Percentiles rank a stretch among this genome's conserved stretches.
phyloP scores from a whole-genome alignment of 176 grass and related monocot species.

The Eleusine coracana region DNA sequence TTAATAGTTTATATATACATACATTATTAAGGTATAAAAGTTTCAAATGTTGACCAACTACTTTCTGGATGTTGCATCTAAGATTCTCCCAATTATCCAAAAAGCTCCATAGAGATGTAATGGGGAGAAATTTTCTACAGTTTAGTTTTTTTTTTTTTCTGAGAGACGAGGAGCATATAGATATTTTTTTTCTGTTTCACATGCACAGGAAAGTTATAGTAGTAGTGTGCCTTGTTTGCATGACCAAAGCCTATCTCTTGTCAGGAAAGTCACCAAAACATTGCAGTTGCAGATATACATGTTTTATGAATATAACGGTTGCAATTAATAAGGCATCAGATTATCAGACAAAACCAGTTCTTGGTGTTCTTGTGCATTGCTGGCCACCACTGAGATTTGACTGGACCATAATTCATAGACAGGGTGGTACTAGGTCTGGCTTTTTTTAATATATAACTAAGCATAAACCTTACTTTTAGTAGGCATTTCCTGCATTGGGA shows the following conservation, averaged over 20 bases:
- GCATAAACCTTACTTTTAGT: neutral
- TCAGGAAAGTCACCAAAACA: neutral
- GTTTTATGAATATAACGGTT: neutral
- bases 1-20: neutral
- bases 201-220: neutral
- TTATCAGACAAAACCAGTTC: slow-evolving; percentile 22
- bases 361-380: neutral
- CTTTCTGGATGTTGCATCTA: neutral
- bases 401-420: neutral
- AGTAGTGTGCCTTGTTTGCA: neutral
- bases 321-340: neutral
- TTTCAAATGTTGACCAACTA: neutral
- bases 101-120: neutral
- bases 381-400: slow-evolving; percentile 14
- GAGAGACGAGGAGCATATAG: neutral
- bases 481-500: neutral
- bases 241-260: neutral
- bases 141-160: neutral
- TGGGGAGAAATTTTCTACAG: neutral
- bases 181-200: too few relatives aligned
- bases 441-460: neutral
- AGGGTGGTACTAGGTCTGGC: neutral
- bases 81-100: neutral
- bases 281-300: neutral
- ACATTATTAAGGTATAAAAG: neutral